Base-by-base conservation (phyloP, 148 eudicot species). In the Rhododendron simsii region DNA sequence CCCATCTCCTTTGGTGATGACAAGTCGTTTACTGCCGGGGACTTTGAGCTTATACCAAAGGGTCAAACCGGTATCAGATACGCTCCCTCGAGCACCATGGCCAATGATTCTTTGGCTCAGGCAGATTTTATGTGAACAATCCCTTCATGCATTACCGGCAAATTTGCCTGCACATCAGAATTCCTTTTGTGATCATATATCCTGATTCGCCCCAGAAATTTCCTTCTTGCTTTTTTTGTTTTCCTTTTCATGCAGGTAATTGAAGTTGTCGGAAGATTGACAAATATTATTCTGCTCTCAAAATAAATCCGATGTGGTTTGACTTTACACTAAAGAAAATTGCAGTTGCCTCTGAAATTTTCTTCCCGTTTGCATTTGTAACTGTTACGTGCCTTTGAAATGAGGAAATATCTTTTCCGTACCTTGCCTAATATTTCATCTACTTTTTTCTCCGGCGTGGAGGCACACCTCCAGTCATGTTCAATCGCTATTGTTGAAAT, bases 1-100 rank as follows among this genome's bases (percentile, higher is more conserved):
- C 51, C 59, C 8, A 59, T 93, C 63, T 33, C 78, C 47, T 65
- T 89, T 26, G 87, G 57, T 16, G 55, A 76, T 57, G 75, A 55
- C 80, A 86, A 86, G 16, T 87, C 92, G 9, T 75, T 78, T 67
- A 65, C 86, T 75, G 83, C 90, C 35, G 93, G 83, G 85, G 85
- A 78, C 81, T 93, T 93, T 88, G 84, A 90, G 88, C 79, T 91
- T 83, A 88, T 85, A n/a, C 77, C 6, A 39, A 87, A 89, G 23
- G 86, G 84, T 23, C 83, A 75, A 82, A 91, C 88, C 14, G 93
- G 95, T 65, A 73, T 93, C 80, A 87, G 73, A 23, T 93, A 81
- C 81, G 30, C 13, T 45, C 78, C 82, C 61, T 20, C n/a, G 20
- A 35, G 63, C 82, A 48, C 55, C 86, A 78, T 80, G 86, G 85